Evolutionary conservation across 2,329 filamentous ascomycete genomes (phyloP).

Genomic region (Sclerotinia nivalis): DNA sequence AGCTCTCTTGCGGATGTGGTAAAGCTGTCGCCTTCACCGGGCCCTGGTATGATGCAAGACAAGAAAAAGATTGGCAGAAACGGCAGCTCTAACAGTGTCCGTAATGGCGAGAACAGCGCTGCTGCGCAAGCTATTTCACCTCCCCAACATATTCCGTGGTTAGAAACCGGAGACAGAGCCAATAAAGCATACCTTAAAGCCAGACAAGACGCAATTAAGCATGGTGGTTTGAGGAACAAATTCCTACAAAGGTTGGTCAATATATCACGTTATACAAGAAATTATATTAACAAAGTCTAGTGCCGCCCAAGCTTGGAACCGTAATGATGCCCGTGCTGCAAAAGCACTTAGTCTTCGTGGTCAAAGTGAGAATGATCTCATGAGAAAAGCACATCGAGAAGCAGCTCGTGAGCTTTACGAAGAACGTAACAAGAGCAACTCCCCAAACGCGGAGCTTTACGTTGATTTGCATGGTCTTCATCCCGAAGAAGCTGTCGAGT

Average conservation of each 20-base stretch:
- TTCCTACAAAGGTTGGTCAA: constrained; percentile 80
- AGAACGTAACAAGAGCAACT: constrained; percentile 76
- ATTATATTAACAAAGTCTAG: constrained; percentile 48
- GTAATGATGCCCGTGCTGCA: constrained; percentile 92
- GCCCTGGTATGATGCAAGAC: constrained; percentile 60
- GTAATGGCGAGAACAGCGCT: constrained; percentile 73
- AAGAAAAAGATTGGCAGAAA: constrained; percentile 62
- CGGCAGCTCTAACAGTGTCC: constrained; percentile 63
- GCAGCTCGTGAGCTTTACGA: constrained; percentile 91
- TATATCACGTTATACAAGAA: not conserved
- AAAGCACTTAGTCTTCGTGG: constrained; percentile 93
- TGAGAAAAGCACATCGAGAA: constrained; percentile 95
- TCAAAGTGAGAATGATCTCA: constrained; percentile 94
- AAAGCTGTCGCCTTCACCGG: constrained; percentile 89
- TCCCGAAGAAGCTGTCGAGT: constrained; percentile 93
- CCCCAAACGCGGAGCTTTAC: constrained; percentile 70
- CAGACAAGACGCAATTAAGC: constrained; percentile 93
- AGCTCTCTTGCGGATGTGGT: constrained; percentile 91
- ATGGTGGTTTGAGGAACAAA: constrained; percentile 93
- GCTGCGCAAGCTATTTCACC: constrained; percentile 81
- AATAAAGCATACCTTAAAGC: constrained; percentile 96
- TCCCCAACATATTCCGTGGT: constrained; percentile 92
- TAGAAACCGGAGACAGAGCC: constrained; percentile 86
- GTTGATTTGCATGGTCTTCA: constrained; percentile 98
- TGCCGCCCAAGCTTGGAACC: constrained; percentile 97